Evolutionary conservation across 2,329 filamentous ascomycete genomes (phyloP), one percentile per base, ranked within the genome.

Genomic region (Epichloe festucae): DNA sequence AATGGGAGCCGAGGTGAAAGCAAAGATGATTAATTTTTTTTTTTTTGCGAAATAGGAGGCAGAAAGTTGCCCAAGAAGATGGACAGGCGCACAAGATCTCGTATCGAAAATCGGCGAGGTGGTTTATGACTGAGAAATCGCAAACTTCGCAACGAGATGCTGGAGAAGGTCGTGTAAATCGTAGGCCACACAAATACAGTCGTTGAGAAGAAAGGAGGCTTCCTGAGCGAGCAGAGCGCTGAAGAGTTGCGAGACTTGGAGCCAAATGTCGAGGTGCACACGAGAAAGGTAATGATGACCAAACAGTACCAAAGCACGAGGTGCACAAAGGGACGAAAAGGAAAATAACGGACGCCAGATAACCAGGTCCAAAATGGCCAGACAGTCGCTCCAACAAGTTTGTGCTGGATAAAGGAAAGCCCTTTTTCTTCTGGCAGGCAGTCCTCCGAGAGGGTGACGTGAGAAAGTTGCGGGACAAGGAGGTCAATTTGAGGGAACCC

Each of bases 401-500:
- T 48, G 42, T 52, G 48, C 42, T 52, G 46, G 43, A 46, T 52
- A 44, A 49, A 49, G 43, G 40, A 42, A 49, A 41, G 36, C 46
- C 47, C 35, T 49, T 49, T 54, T 55, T 52, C 43, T 48, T 52
- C 39, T 35, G 23, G 43, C 39, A 35, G 48, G 43, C 39, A 35
- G 48, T 53, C 48, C 48, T 50, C 39, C 42, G 17, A 51, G 46
- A 51, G 48, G 53, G 31, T 54, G 41, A 50, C 42, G 23, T 52
- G 46, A 48, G 50, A 54, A 53, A 50, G 54, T 51, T 53, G 54
- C 49, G 50, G 54, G 45, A 54, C 39, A 39, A 46, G 48, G 42
- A 53, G 53, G 49, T 43, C 46, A 39, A 52, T 55, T 48, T 55
- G 46, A 54, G 48, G 49, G 50, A 50, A 52, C 44, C 54, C 44